Evolutionary conservation across 352 stramenopile species (phyloP).

Genomic region (Phytophthora podocarpi): DNA sequence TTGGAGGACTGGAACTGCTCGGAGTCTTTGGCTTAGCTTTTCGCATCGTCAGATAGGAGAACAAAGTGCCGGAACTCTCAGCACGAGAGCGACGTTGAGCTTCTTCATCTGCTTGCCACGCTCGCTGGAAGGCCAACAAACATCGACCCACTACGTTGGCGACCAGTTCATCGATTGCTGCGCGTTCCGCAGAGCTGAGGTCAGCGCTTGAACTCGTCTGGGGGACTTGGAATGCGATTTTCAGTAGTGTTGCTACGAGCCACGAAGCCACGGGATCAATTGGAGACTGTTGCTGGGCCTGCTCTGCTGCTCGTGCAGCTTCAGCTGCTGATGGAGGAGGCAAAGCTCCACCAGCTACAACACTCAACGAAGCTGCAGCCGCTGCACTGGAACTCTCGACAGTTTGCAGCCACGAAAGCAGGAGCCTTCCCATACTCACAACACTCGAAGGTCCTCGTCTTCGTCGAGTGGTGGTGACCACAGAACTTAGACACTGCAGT

Average conservation of each 20-base stretch:
- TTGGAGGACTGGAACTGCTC: neutral
- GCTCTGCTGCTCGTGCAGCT: slow-evolving; percentile 13
- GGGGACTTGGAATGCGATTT: slow-evolving; percentile 30
- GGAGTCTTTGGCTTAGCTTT: slow-evolving; percentile 20
- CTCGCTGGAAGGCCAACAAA: slow-evolving; percentile 43
- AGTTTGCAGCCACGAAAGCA: slow-evolving; percentile 47
- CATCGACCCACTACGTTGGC: slow-evolving; percentile 4
- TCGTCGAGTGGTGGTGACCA: slow-evolving; percentile 19
- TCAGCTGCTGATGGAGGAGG: slow-evolving; percentile 13
- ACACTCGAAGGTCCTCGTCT: slow-evolving; percentile 7
- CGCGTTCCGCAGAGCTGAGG: slow-evolving; percentile 11
- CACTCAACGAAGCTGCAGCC: slow-evolving; percentile 9
- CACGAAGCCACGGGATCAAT: slow-evolving; percentile 41
- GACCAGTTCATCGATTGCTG: slow-evolving; percentile 21
- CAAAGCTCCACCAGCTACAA: neutral
- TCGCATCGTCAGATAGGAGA: slow-evolving; percentile 45
- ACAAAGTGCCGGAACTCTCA: slow-evolving; percentile 49
- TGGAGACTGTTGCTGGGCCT: slow-evolving; percentile 19
- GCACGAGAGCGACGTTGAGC: slow-evolving; percentile 34
- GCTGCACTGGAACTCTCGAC: slow-evolving; percentile 41
- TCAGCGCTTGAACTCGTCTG: slow-evolving; percentile 7
- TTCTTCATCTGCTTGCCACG: slow-evolving; percentile 55
- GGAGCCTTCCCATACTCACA: slow-evolving; percentile 21
- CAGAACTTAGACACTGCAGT: slow-evolving; percentile 37
- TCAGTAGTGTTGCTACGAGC: slow-evolving; percentile 51